Base-by-base conservation (phyloP, 2,329 filamentous ascomycete genomes). In the Alternaria brassicae region DNA sequence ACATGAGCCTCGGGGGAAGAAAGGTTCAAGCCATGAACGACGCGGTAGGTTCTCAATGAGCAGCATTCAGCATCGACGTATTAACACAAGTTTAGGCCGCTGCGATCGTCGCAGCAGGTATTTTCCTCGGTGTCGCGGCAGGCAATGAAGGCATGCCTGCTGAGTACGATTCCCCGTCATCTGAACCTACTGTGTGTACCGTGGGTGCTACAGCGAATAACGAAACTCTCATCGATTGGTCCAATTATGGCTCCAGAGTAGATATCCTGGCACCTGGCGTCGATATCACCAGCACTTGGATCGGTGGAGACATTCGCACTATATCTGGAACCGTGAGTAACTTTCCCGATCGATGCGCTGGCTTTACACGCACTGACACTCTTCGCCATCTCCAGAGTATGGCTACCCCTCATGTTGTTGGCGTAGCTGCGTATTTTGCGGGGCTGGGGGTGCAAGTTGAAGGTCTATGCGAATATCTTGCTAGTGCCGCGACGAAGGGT, bases 361-460 rank as follows among this genome's bases (percentile, higher is more conserved):
- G 17, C 25, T 13, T 23, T 30, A 48, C 28, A 9, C n/a, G 44
- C 30, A 19, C 44, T 48, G n/a, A 48, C 13, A 5, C 12, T 34
- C 8, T 34, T 9, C 19, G 8, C 19, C 4, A 12, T 34, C 8
- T 34, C 7, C 19, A 48, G 6, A 86, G 82, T 36, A 89, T 89
- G 87, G 88, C 89, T 32, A 84, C 84, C n/a, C 89, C 89, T 5
- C 89, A 91, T 73, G 81, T 91, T 53, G 84, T 86, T 34, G 89
- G 89, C 52, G 81, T 91, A 10, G 87, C 85, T 23, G 89, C 89
- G 32, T 91, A 91, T 77, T 79, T 91, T 42, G 86, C 91, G 79
- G 75, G 77, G 10, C 74, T 83, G 34, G 78, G 60, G 68, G 71
- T 15, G 53, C 72, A n/a, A 67, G 58, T 40, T 75, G 74, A 0